Evolutionary conservation across 2,329 filamentous ascomycete species (phyloP), one percentile per base, ranked within the genome.

Genomic region (Epichloe hybrida): DNA sequence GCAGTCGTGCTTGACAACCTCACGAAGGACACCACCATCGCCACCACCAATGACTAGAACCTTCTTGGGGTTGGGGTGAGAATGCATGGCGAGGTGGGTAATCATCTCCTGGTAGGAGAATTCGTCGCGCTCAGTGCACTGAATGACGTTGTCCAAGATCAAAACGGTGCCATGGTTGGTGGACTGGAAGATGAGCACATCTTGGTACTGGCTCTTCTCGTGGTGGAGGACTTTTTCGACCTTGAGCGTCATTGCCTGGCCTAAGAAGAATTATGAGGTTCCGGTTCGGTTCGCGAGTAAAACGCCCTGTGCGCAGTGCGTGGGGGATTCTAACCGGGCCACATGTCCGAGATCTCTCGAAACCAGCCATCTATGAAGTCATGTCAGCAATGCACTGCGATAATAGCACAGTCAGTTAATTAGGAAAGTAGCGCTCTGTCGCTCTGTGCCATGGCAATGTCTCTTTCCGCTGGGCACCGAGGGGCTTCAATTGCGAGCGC

Each of bases 71-170:
- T 95, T 83, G 61, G 93, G 93, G 81, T 98, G 93, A 50, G 91
- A 88, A 81, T 95, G 93, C 85, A 98, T 88, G 72, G 89, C 93
- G 60, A 98, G 80, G 74, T 98, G 89, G 61, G 91, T 90, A 72
- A 98, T 98, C 93, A 98, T 98, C 81, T 98, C 93, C 79, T 98
- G 93, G 82, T 95, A 95, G 62, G 90, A 88, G 79, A 97, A 98
- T 77, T 98, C 93, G 67, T 98, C 89, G 59, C 91, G 84, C 81
- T 98, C 93, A 61, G 93, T 97, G 80, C 84, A 89, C 75, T 98
- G 93, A 71, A 98, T 95, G 68, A 96, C 93, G 69, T 97, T 97
- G 80, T 98, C 93, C 60, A 98, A 82, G 56, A 98, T 91, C 53
- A 98, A 80, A 55, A 97, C 91, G 66, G 83, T 95, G 70, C 93